Conservation (phyloP, 1,284 basidiomycete species). For the Cutaneotrichosporon dermatis region DNA sequence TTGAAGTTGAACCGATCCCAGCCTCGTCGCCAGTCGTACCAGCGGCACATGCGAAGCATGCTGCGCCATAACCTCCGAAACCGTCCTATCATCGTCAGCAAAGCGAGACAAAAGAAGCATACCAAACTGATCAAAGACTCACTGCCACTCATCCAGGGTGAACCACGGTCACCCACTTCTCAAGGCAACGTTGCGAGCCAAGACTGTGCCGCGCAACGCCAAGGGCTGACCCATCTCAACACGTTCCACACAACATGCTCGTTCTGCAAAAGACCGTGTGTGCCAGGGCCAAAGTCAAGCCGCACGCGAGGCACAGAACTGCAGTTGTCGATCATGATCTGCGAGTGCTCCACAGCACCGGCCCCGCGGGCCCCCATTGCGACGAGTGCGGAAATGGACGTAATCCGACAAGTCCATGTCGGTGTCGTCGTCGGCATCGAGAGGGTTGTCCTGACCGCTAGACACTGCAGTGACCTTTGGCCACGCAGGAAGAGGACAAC, state of each 20-base stretch:
- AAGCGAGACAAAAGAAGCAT: neutral
- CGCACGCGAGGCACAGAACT: constrained; percentile 42
- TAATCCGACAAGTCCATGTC: constrained; percentile 46
- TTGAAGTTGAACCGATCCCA: constrained; percentile 53
- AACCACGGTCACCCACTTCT: constrained; percentile 56
- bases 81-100: constrained; percentile 40
- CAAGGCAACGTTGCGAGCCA: constrained; percentile 54
- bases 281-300: constrained; percentile 45
- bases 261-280: constrained; percentile 28
- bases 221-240: constrained; percentile 39
- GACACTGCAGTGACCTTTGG: constrained; percentile 47
- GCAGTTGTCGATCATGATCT: constrained; percentile 34
- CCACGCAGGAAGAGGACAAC: constrained; percentile 48
- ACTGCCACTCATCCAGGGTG: constrained; percentile 56
- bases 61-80: constrained; percentile 52
- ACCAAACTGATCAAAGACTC: constrained; percentile 22
- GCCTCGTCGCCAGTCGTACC: constrained; percentile 44
- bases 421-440: constrained; percentile 46
- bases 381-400: constrained; percentile 45
- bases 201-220: constrained; percentile 49
- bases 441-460: constrained; percentile 31
- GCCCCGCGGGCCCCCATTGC: constrained; percentile 31
- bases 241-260: constrained; percentile 47
- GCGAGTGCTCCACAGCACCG: constrained; percentile 22
- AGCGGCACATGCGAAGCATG: constrained; percentile 48